Percentiles rank a stretch among this genome's conserved stretches.
phyloP scores from a whole-genome alignment of 495 filamentous ascomycete species.

The Annulohypoxylon stygium region DNA sequence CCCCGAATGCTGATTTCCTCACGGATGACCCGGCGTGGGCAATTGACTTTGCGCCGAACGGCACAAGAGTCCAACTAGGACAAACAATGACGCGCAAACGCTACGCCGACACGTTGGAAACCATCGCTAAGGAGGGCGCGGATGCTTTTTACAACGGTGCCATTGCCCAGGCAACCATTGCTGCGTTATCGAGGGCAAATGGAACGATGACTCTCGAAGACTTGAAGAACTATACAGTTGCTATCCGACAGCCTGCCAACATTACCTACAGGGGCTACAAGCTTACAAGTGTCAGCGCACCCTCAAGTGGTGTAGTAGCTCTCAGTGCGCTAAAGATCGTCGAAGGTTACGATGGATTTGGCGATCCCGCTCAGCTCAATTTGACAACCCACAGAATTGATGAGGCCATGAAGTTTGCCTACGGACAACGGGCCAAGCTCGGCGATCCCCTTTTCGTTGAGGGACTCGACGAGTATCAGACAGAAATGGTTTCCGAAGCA shows the following conservation, averaged over 20 bases:
- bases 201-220: slow-evolving; percentile 86
- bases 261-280: slow-evolving; percentile 78
- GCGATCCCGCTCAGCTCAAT: slow-evolving; percentile 64
- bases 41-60: slow-evolving; percentile 83
- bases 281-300: slow-evolving; percentile 74
- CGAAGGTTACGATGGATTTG: slow-evolving; percentile 73
- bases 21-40: slow-evolving; percentile 78
- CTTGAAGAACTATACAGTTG: slow-evolving; percentile 74
- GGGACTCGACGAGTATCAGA: slow-evolving; percentile 72
- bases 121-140: slow-evolving; percentile 72
- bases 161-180: slow-evolving; percentile 78
- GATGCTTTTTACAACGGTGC: slow-evolving; percentile 79
- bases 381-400: slow-evolving; percentile 80
- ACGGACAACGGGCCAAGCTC: slow-evolving; percentile 73
- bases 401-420: slow-evolving; percentile 84
- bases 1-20: slow-evolving; percentile 46
- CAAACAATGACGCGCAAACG: slow-evolving; percentile 79
- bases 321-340: slow-evolving; percentile 77
- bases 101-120: slow-evolving; percentile 79
- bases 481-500: slow-evolving; percentile 70
- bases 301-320: slow-evolving; percentile 74
- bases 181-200: slow-evolving; percentile 68
- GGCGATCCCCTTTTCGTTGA: slow-evolving; percentile 80
- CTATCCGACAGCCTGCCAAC: slow-evolving; percentile 67
- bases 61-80: slow-evolving; percentile 67